Evolutionary conservation across 805 yeast genomes (phyloP).

Genomic region (Hanseniaspora vineae): DNA sequence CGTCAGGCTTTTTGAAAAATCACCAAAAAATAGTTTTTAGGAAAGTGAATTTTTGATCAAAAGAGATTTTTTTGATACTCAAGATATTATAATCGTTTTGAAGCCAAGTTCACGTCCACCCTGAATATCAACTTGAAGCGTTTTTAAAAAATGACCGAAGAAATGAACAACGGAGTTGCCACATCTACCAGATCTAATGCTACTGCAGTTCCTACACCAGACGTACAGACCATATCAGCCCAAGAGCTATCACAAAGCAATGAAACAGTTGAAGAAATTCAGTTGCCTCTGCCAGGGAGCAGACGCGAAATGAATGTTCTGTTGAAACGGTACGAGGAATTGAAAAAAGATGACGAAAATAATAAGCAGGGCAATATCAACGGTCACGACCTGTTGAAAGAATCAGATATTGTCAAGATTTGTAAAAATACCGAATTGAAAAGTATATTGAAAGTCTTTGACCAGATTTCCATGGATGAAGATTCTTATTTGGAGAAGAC

Average conservation of each 20-base stretch:
- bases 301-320: not conserved
- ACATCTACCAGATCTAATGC: too few species aligned
- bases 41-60: too few species aligned
- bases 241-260: not conserved
- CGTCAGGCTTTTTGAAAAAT: too few species aligned
- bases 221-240: not conserved
- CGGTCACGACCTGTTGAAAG: not conserved
- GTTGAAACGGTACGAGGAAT: conserved; percentile 4
- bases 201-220: not conserved
- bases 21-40: too few species aligned
- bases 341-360: not conserved
- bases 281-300: conserved; percentile 5
- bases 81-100: too few species aligned
- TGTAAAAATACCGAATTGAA: conserved; percentile 23
- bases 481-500: conserved; percentile 21
- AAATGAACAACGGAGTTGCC: too few species aligned
- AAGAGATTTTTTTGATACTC: too few species aligned
- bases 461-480: conserved; percentile 30
- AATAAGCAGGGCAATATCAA: not conserved
- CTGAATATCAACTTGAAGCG: too few species aligned
- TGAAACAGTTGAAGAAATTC: not conserved
- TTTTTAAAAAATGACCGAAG: too few species aligned
- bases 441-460: conserved; percentile 31
- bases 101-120: too few species aligned
- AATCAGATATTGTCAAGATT: not conserved